Percentiles rank a stretch among this genome's conserved stretches.
phyloP scores from a whole-genome alignment of 768 basidiomycete species.

The Mrakia blollopis region DNA sequence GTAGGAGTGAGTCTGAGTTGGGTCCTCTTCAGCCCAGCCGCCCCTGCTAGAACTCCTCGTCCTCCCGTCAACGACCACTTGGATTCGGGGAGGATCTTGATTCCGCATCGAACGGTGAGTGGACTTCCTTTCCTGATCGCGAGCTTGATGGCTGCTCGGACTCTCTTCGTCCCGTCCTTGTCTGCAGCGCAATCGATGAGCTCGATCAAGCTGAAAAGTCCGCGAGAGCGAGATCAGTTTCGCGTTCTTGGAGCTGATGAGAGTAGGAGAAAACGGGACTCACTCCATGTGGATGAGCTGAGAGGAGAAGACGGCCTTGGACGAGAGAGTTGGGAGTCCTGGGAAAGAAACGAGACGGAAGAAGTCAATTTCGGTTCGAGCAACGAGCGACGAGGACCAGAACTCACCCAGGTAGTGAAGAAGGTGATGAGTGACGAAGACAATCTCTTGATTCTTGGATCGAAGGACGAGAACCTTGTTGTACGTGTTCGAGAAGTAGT shows the following conservation, averaged over 20 bases:
- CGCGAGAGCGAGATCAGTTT: not conserved
- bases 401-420: constrained; percentile 20
- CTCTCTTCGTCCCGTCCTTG: not conserved
- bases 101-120: not conserved
- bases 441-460: constrained; percentile 21
- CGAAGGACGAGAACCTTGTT: constrained; percentile 13
- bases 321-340: constrained; percentile 19
- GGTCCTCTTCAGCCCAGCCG: not conserved
- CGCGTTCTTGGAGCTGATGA: not conserved
- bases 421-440: constrained; percentile 14
- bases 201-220: not conserved
- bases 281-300: constrained; percentile 20
- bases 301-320: constrained; percentile 23
- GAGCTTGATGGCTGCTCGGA: not conserved
- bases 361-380: not conserved
- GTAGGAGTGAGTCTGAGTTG: not conserved
- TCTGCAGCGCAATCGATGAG: constrained; percentile 1
- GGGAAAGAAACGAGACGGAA: not conserved
- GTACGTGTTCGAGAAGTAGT: constrained; percentile 21
- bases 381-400: not conserved
- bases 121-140: not conserved
- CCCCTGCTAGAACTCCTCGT: not conserved
- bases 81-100: constrained; percentile 5
- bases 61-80: constrained; percentile 5
- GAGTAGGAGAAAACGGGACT: not conserved